Evolutionary conservation across 352 stramenopile species (phyloP).

Genomic region (Bremia lactucae): DNA sequence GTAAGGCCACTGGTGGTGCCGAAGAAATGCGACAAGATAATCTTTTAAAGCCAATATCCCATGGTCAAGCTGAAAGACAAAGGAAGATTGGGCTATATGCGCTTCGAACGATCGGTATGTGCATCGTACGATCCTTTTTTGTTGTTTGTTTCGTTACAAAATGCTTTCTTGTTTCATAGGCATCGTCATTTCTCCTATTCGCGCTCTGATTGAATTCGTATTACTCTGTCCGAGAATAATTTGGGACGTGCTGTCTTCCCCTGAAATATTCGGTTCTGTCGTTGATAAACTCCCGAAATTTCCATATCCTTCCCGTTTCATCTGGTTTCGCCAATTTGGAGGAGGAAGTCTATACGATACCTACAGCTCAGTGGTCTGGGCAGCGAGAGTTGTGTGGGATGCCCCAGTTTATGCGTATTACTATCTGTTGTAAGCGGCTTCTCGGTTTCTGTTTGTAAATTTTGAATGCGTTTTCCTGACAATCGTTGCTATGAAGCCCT

Average conservation of each 20-base stretch:
- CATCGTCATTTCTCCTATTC: slow-evolving; percentile 43
- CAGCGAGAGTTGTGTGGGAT: slow-evolving; percentile 48
- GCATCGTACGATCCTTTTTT: background rate
- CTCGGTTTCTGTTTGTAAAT: background rate
- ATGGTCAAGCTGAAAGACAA: slow-evolving; percentile 32
- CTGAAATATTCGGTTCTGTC: slow-evolving; percentile 17
- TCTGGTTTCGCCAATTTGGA: slow-evolving; percentile 54
- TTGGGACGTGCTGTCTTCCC: slow-evolving; percentile 23
- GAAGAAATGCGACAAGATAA: slow-evolving; percentile 48
- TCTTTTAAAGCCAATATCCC: slow-evolving; percentile 59
- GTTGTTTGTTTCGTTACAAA: background rate
- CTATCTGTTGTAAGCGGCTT: slow-evolving; percentile 62
- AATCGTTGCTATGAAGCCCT: slow-evolving; percentile 25
- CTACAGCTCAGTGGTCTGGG: slow-evolving; percentile 41
- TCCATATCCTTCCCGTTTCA: slow-evolving; percentile 15
- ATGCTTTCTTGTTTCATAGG: slow-evolving; percentile 14
- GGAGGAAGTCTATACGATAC: slow-evolving; percentile 34
- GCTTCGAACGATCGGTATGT: slow-evolving; percentile 37
- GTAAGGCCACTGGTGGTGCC: slow-evolving; percentile 22
- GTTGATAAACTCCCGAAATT: slow-evolving; percentile 29
- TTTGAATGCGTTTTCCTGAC: background rate
- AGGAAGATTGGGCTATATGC: slow-evolving; percentile 51
- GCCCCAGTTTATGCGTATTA: slow-evolving; percentile 52
- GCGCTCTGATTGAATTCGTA: slow-evolving; percentile 35
- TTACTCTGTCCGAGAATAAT: slow-evolving; percentile 39